Conservation (phyloP, 2,329 filamentous ascomycete genomes). For the Diaporthe nobilis region DNA sequence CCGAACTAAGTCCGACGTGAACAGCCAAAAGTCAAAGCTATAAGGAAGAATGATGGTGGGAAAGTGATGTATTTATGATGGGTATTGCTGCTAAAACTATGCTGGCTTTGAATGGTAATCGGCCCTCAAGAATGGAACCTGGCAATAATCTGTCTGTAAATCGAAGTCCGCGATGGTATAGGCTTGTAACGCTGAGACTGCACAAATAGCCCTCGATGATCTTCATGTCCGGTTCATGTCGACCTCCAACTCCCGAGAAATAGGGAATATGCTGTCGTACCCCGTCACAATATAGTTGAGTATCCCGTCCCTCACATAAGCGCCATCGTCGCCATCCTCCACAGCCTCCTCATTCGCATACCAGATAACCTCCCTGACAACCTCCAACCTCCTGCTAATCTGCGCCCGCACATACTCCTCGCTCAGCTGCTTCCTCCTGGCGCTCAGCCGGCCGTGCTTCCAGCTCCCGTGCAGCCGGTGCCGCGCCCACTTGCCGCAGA, state of each 20-base stretch:
- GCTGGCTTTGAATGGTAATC: background rate
- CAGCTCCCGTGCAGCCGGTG: background rate
- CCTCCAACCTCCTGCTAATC: background rate
- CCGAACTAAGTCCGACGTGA: accelerated
- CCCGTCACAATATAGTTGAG: background rate
- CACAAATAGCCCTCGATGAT: background rate
- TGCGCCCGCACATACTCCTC: background rate
- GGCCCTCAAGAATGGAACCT: background rate
- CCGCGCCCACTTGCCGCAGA: background rate
- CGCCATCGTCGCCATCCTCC: background rate
- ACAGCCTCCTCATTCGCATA: background rate
- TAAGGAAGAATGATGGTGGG: background rate
- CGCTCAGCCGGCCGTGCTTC: background rate
- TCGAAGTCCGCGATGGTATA: background rate
- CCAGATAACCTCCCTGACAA: background rate
- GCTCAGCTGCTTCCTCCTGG: background rate
- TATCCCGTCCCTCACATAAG: background rate
- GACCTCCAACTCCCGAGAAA: background rate
- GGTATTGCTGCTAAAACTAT: background rate
- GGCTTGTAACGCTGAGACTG: background rate
- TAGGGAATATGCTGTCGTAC: background rate
- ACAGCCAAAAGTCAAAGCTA: background rate
- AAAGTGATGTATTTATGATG: background rate
- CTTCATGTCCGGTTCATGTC: background rate
- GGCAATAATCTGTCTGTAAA: background rate